Evolutionary conservation across 345 rosid genomes (phyloP), one percentile per base, ranked within the genome.

Genomic region (Streptanthus diversifolius): DNA sequence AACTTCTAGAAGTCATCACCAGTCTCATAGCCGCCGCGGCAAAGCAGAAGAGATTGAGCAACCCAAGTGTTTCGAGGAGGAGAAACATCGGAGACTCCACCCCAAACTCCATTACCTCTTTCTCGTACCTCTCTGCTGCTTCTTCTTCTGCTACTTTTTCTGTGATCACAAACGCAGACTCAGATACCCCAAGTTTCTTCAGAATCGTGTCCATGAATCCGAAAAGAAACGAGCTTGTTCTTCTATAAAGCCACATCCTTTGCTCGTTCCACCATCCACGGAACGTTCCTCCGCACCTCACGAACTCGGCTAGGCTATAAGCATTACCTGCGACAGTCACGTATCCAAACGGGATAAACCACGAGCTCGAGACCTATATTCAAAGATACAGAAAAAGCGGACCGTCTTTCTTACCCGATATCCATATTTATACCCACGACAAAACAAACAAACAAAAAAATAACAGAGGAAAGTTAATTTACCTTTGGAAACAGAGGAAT

Each of bases 191-290:
- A 7, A 80, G 15, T 8, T 47, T 9, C 71, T 69, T 85, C 32
- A 77, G 29, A 33, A 85, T 49, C 19, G 84, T 79, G 68, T 91
- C 89, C 0, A 68, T 45, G 80, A 83, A 78, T 27, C 87, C 93
- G 17, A 89, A 85, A 13, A 90, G 74, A 72, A 82, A 89, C 12
- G 97, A 80, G 69, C 82, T 85, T 32, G 93, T 86, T 79, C 98
- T 82, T 71, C 82, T 86, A 32, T 84, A 93, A 45, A 90, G 82
- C 92, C 93, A 88, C 35, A 83, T 83, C 62, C 93, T 71, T 76
- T 85, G 92, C 1, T 86, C 89, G 33, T 89, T 87, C 90, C 91
- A 86, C 97, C 93, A 88, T 15, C 90, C 90, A 8, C 35, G 80
- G 27, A 83, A 14, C 11, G 97, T 88, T 49, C 97, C 93, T 19